Percentiles rank a stretch among this genome's conserved stretches.
These are phyloP conservation scores for Cyberlindnera mississippiensis DNA, from an alignment of 805 yeast species.

Conservation along the genomic window DNA sequence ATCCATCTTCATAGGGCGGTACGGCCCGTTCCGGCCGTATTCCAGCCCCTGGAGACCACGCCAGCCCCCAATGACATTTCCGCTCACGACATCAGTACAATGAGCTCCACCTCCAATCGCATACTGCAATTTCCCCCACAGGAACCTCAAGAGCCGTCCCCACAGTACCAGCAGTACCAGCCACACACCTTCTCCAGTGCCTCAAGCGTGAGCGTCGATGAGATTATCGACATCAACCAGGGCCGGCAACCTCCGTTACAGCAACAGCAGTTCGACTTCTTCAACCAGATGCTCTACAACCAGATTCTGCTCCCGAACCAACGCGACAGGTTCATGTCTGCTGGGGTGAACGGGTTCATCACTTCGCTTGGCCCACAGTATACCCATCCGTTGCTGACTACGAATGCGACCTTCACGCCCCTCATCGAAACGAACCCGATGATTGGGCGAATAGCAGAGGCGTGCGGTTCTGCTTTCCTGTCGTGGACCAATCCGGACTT, in stretches of 20 bases:
- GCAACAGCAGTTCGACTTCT: neutral
- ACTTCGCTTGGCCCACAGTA: slow-evolving; percentile 39
- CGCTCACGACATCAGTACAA: too few species aligned
- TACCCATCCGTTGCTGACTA: slow-evolving; percentile 37
- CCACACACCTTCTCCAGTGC: too few species aligned
- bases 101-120: too few species aligned
- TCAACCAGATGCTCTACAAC: slow-evolving; percentile 1
- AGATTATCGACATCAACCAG: neutral
- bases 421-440: slow-evolving; percentile 29
- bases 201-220: neutral
- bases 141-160: too few species aligned
- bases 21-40: too few species aligned
- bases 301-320: slow-evolving; percentile 2
- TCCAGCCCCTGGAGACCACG: too few species aligned
- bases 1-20: too few species aligned
- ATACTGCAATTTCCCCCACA: too few species aligned
- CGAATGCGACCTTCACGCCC: slow-evolving; percentile 38
- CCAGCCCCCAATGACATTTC: too few species aligned
- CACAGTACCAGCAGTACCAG: too few species aligned
- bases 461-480: slow-evolving; percentile 41
- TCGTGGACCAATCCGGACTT: slow-evolving; percentile 31
- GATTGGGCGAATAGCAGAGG: slow-evolving; percentile 32
- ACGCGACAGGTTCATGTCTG: slow-evolving; percentile 17
- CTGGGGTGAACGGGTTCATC: slow-evolving; percentile 39
- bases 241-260: neutral